Evolutionary conservation across 768 basidiomycete genomes (phyloP), one percentile per base, ranked within the genome.

Genomic region (Lactarius evosmus): DNA sequence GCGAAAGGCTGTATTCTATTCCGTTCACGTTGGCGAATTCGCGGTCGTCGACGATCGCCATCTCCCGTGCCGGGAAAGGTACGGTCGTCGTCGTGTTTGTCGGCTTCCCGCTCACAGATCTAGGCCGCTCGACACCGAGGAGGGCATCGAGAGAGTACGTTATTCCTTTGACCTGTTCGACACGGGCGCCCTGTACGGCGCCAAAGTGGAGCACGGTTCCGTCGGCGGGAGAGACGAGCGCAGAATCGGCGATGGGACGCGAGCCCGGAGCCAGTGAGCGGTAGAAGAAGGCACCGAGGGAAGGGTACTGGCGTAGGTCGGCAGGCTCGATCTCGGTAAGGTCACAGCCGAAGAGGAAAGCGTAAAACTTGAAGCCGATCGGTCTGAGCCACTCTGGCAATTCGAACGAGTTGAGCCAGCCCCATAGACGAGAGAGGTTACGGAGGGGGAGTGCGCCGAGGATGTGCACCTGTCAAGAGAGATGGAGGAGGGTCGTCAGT

Each of bases 11-110:
- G 77, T 99, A 98, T 71, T 92, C 88, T 70, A 99, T 97, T 51
- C 95, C 95, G 71, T 99, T 99, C 69, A 99, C 92, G 71, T 93
- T 88, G 4, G 96, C 97, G 71, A 99, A 99, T 66, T 95, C 88
- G 66, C 80, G 83, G 76, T 98, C 91, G 71, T 91, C 83, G 40
- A 96, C 90, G 22, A 84, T 76, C 32, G 81, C 80, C 76, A 82
- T 80, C 62, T 85, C 82, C 32, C 78, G 74, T 33, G 75, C 78
- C 34, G 77, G 76, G 66, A 78, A 79, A 3, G 80, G 63, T 3
- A 64, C 53, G 74, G 54, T 81, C 69, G 29, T 79, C 66, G 22
- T n/a, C 1, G 12, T 33, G 5, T 25, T 30, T 1, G 56, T 44
- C n/a, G 58, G 44, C 6, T 25, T 50, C 0, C 76, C 75, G 2